Evolutionary conservation across 2,329 filamentous ascomycete species (phyloP), one percentile per base, ranked within the genome.

Genomic region (Leptographium galeiforme): DNA sequence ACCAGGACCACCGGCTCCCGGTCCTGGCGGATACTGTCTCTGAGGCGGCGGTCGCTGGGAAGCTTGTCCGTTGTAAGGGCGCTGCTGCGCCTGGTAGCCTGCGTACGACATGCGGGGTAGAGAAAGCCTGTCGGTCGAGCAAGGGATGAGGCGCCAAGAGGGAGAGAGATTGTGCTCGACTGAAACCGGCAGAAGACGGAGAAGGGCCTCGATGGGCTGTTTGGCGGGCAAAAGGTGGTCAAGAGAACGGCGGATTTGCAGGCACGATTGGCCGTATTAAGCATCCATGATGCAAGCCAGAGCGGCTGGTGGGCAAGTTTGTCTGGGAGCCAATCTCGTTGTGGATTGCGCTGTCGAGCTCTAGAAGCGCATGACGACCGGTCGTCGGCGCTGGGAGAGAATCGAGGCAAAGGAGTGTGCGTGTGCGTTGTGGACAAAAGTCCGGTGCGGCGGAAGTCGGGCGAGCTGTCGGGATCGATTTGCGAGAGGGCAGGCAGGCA

Each of bases 11-110:
- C 60, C 61, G 5, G 53, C 62, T 36, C 59, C 60, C 8, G 64
- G 63, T 8, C 61, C 64, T 7, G 60, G 60, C 12, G 62, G 61
- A 52, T 67, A 67, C 34, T 65, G 69, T 53, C 60, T 65, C 61
- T 69, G 70, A 12, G 66, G 69, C 8, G 66, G 62, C 48, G 68
- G 66, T 52, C 71, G 66, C 53, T 70, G 71, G 46, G 68, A 68
- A 51, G 69, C 71, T 36, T 68, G 70, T 40, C 72, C 73, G 56
- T 67, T 69, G 60, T 77, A 76, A n/a, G 71, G 70, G 54, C 72
- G 71, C 60, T 75, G 70, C 51, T 68, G 63, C 45, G 55, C 67
- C 54, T 68, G 67, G 56, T 74, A 76, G 56, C 67, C 71, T 56
- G 68, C 70, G 57, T 77, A 78, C 47, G 75, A 72, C 76, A 79